Conservation (phyloP, 192 early-diverging fungal species). For the Mortierella alpina region DNA sequence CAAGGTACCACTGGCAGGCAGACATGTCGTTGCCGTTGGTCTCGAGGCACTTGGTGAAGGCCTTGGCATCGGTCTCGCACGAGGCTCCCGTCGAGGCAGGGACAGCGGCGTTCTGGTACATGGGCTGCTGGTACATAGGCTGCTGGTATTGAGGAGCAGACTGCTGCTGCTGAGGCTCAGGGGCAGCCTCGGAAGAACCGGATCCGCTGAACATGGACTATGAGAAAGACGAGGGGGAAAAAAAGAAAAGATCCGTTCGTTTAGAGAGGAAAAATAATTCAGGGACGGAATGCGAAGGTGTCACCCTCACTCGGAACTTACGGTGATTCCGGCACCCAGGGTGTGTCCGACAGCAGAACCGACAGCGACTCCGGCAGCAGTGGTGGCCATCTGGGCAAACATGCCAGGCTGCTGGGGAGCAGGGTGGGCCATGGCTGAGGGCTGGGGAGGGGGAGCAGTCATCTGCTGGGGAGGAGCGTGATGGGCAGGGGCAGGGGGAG, state of each 20-base stretch:
- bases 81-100: conserved; percentile 40
- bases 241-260: not conserved
- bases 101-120: conserved; percentile 50
- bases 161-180: conserved; percentile 53
- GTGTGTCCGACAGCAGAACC: conserved; percentile 94
- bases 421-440: conserved; percentile 66
- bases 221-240: conserved; percentile 13
- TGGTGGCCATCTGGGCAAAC: conserved; percentile 91
- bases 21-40: conserved; percentile 80
- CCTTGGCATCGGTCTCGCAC: conserved; percentile 83
- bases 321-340: conserved; percentile 88
- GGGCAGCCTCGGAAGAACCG: conserved; percentile 54
- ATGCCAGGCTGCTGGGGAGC: conserved; percentile 79
- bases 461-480: conserved; percentile 48
- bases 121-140: conserved; percentile 54
- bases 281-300: conserved; percentile 40
- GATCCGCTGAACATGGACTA: conserved; percentile 63
- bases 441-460: conserved; percentile 51
- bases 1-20: conserved; percentile 91
- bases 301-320: conserved; percentile 65
- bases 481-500: conserved; percentile 59
- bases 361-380: conserved; percentile 88
- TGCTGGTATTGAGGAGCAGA: conserved; percentile 33
- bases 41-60: conserved; percentile 90
- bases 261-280: not conserved